phyloP scores from a whole-genome alignment of 805 yeast genomes.

The Candida succiphila region DNA sequence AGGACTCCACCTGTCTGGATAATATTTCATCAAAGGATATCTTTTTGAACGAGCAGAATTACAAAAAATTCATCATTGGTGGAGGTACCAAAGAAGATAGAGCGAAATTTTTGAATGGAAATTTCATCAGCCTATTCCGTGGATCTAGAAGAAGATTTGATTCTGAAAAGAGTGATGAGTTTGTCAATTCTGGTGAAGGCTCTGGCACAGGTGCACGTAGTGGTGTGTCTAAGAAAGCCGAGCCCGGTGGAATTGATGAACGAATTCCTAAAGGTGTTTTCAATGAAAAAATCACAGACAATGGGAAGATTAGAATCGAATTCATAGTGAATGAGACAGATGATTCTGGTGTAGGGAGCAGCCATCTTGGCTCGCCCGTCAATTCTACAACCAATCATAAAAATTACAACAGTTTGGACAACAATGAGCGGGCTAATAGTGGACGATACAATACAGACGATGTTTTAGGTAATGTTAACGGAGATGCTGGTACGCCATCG shows the following conservation, averaged over 20 bases:
- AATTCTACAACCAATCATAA: too few species aligned
- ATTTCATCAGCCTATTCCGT: not conserved
- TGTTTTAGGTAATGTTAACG: not conserved
- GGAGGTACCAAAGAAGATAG: constrained; percentile 7
- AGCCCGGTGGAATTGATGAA: not conserved
- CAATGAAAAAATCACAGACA: constrained; percentile 31
- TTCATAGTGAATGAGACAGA: constrained; percentile 24
- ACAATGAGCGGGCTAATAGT: not conserved
- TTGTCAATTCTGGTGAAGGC: constrained; percentile 1
- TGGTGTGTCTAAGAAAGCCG: not conserved
- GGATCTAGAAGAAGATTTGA: constrained; percentile 8
- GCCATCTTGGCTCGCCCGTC: constrained; percentile 11
- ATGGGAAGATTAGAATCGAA: constrained; percentile 39
- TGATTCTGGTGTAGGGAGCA: constrained; percentile 14
- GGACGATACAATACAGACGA: not conserved
- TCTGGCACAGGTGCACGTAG: not conserved
- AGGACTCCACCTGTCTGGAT: constrained; percentile 58
- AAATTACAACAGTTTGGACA: not conserved
- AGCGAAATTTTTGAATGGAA: constrained; percentile 16
- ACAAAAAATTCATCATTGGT: constrained; percentile 22
- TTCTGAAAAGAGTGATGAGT: constrained; percentile 1
- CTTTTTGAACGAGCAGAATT: constrained; percentile 24
- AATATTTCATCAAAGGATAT: constrained; percentile 23
- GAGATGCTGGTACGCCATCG: too few species aligned
- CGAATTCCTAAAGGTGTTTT: constrained; percentile 21